A percentile compares a stretch with the other conserved stretches of the same genome.
Conservation (phyloP, 306 rosid genomes). For the Begonia fuchsioides region DNA sequence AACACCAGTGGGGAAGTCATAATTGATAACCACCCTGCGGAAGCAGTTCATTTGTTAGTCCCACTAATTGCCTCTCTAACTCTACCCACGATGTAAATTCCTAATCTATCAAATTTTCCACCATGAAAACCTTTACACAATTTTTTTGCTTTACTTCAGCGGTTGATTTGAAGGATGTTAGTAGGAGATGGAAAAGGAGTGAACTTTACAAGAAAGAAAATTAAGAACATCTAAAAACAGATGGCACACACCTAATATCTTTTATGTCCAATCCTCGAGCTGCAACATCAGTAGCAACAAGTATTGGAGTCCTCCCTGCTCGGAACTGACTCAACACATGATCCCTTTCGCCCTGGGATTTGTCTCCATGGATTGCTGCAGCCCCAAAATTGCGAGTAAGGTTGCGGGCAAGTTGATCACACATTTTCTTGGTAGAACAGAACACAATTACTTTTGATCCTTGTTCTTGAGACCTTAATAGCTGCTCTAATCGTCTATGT, state of each 20-base stretch:
- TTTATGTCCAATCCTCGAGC: slow-evolving; percentile 92
- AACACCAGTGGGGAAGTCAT: slow-evolving; percentile 96
- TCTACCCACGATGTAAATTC: background rate
- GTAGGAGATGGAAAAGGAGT: too few species aligned
- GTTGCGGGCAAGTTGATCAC: slow-evolving; percentile 93
- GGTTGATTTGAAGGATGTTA: too few species aligned
- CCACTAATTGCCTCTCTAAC: background rate
- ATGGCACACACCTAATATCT: slow-evolving; percentile 63
- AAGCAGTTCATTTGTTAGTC: too few species aligned
- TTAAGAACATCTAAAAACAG: too few species aligned
- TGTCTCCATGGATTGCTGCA: slow-evolving; percentile 97
- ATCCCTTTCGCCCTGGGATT: slow-evolving; percentile 94
- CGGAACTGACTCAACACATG: slow-evolving; percentile 76
- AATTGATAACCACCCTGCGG: slow-evolving; percentile 84
- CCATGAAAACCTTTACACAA: background rate
- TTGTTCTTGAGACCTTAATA: slow-evolving; percentile 82
- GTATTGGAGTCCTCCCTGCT: slow-evolving; percentile 79
- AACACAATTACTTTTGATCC: slow-evolving; percentile 87
- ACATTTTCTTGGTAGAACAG: slow-evolving; percentile 98
- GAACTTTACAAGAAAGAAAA: too few species aligned
- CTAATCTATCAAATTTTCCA: too few species aligned
- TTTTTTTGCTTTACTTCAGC: too few species aligned
- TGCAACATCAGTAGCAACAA: slow-evolving; percentile 98
- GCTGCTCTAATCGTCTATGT: slow-evolving; percentile 68
- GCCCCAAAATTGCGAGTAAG: slow-evolving; percentile 92